Evolutionary conservation across 768 basidiomycete species (phyloP).

Genomic region (Porpolomopsis calyptriformis): DNA sequence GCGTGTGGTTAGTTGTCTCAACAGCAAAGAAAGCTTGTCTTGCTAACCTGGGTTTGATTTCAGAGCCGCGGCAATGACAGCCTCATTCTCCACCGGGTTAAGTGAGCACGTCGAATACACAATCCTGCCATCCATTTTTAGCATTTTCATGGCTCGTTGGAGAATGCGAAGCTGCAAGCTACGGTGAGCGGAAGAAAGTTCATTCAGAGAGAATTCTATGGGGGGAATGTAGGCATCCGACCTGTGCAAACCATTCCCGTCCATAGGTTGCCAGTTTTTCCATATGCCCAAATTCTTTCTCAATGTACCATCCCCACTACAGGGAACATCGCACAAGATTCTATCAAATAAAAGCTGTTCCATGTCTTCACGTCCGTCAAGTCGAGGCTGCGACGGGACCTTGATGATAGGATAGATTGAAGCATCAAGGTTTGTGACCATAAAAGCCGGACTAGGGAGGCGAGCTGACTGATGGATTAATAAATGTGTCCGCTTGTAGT

Average conservation of each 20-base stretch:
- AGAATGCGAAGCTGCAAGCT: conserved; percentile 91
- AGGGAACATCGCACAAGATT: conserved; percentile 94
- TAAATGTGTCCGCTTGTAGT: conserved; percentile 88
- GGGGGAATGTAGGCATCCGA: conserved; percentile 19
- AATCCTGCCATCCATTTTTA: conserved; percentile 73
- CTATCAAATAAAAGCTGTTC: conserved; percentile 74
- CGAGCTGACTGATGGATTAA: conserved; percentile 96
- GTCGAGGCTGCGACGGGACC: conserved; percentile 24
- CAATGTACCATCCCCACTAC: conserved; percentile 93
- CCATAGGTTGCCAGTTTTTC: conserved; percentile 81
- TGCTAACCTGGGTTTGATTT: conserved; percentile 51
- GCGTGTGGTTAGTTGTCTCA: neutral
- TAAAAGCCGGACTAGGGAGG: conserved; percentile 80
- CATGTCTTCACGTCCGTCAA: conserved; percentile 24
- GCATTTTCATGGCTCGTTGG: conserved; percentile 82
- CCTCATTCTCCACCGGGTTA: conserved; percentile 96
- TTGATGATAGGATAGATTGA: conserved; percentile 69
- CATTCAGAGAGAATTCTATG: neutral
- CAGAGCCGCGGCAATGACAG: conserved; percentile 82
- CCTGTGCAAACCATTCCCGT: conserved; percentile 88
- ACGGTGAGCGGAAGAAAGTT: conserved; percentile 6
- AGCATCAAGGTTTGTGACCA: conserved; percentile 96
- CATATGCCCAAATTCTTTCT: conserved; percentile 94
- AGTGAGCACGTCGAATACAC: conserved; percentile 98
- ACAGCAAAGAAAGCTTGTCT: neutral